Percentiles rank a stretch among this genome's conserved stretches.
phyloP scores from a whole-genome alignment of 306 rosid genomes.

The Castanea sativa region DNA sequence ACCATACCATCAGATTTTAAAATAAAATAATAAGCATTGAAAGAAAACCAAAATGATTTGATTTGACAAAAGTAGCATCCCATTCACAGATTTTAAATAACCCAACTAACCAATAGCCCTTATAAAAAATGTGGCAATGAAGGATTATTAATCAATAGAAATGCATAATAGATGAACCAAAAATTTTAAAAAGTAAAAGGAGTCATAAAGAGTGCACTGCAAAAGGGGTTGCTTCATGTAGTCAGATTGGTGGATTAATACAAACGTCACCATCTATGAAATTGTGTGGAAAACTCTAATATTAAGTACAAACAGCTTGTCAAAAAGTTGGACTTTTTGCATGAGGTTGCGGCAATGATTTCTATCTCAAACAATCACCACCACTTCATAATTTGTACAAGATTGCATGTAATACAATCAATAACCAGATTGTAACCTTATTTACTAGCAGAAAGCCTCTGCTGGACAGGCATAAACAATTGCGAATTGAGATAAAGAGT shows the following conservation, averaged over 20 bases:
- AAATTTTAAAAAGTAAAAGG: no score
- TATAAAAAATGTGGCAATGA: not conserved
- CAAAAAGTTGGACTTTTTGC: not conserved
- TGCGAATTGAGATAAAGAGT: no score
- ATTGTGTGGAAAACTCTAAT: no score
- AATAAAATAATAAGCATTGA: not conserved
- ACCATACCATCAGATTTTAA: slow-evolving; percentile 78
- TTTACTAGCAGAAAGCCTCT: not conserved
- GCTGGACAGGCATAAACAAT: not conserved
- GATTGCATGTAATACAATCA: not conserved
- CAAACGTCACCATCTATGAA: no score
- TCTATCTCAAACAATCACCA: not conserved
- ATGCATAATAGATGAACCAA: no score
- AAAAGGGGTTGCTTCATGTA: no score
- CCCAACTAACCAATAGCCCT: not conserved
- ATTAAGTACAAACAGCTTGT: not conserved
- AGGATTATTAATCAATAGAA: not conserved
- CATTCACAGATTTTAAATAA: not conserved
- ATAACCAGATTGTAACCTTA: not conserved
- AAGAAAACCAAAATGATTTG: not conserved
- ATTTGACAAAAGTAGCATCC: not conserved
- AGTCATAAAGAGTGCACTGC: no score
- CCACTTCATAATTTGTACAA: not conserved
- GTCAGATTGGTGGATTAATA: no score
- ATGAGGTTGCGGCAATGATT: not conserved